Conservation (phyloP, 2,329 filamentous ascomycete species). For the Chrysoporthe austroafricana region DNA sequence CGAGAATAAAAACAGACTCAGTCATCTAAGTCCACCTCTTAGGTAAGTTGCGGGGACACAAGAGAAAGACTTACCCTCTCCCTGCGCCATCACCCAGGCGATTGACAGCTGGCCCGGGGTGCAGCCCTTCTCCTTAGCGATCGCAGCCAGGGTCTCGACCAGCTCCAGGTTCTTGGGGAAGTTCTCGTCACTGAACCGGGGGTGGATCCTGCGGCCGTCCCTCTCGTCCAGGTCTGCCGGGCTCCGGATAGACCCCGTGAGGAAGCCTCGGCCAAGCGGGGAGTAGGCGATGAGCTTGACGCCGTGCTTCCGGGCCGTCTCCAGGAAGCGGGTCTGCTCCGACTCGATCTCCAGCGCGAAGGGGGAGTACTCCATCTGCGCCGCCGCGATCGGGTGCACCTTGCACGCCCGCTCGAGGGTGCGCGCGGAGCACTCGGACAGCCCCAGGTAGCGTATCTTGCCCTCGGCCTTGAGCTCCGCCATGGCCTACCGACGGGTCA, state of each 20-base stretch:
- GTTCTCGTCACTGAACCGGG: slow-evolving; percentile 50
- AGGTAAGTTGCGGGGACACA: no score
- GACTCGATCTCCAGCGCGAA: slow-evolving; percentile 63
- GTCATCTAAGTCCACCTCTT: background rate
- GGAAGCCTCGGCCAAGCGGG: slow-evolving; percentile 59
- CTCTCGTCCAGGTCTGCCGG: slow-evolving; percentile 46
- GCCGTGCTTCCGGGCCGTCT: slow-evolving; percentile 57
- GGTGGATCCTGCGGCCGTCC: slow-evolving; percentile 46
- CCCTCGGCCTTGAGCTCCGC: slow-evolving; percentile 51
- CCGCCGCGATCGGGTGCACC: slow-evolving; percentile 51
- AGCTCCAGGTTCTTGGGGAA: slow-evolving; percentile 53
- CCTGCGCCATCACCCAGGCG: slow-evolving; percentile 57
- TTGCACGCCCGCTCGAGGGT: slow-evolving; percentile 52
- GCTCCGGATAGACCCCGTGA: slow-evolving; percentile 51
- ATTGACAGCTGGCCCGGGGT: slow-evolving; percentile 57
- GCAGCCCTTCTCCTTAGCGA: slow-evolving; percentile 40
- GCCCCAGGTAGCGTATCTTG: slow-evolving; percentile 56
- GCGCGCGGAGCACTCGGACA: slow-evolving; percentile 50
- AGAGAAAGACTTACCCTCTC: slow-evolving; percentile 33
- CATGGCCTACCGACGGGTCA: slow-evolving; percentile 42
- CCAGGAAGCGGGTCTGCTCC: slow-evolving; percentile 48
- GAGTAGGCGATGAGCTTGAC: slow-evolving; percentile 58
- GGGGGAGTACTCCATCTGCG: slow-evolving; percentile 57
- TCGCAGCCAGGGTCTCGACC: slow-evolving; percentile 33
- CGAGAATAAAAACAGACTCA: background rate